Percentiles rank a stretch among this genome's conserved stretches.
These are phyloP conservation scores for Leccinellum albellum DNA, from an alignment of 768 basidiomycete genomes.

Conservation along the genomic window DNA sequence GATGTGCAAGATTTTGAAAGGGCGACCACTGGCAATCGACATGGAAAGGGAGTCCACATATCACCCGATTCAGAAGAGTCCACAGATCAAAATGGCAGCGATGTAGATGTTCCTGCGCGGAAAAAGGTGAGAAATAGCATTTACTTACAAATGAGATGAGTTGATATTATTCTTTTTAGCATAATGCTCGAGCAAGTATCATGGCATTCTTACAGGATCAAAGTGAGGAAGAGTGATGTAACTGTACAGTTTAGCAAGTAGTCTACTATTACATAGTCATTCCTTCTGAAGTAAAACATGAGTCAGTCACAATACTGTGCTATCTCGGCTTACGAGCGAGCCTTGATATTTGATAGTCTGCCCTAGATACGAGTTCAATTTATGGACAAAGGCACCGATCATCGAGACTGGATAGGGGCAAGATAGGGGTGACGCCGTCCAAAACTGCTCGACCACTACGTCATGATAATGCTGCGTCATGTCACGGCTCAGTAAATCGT, in stretches of 20 bases:
- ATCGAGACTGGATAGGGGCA: too few relatives aligned
- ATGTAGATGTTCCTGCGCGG: constrained; percentile 32
- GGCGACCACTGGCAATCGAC: constrained; percentile 37
- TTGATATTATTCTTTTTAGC: constrained; percentile 22
- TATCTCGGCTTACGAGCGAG: too few relatives aligned
- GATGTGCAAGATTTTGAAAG: constrained; percentile 72
- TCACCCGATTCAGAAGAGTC: constrained; percentile 22
- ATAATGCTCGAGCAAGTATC: constrained; percentile 55
- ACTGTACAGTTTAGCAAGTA: too few relatives aligned
- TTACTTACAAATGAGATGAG: neutral
- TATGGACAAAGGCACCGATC: too few relatives aligned
- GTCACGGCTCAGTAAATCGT: neutral
- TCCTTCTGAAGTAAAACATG: too few relatives aligned
- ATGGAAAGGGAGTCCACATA: constrained; percentile 16
- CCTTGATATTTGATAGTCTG: too few relatives aligned
- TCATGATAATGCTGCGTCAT: too few relatives aligned
- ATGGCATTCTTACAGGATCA: constrained; percentile 71
- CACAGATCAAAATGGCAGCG: constrained; percentile 32
- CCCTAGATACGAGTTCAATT: too few relatives aligned
- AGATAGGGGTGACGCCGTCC: too few relatives aligned
- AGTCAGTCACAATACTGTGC: too few relatives aligned
- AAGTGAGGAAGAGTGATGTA: constrained; percentile 49
- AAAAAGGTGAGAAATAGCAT: constrained; percentile 37
- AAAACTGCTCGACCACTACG: too few relatives aligned
- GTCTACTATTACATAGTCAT: too few relatives aligned